Percentiles rank a stretch among this genome's conserved stretches.
Conservation (phyloP, 1,284 basidiomycete species). For the Puccinia novopanici region DNA sequence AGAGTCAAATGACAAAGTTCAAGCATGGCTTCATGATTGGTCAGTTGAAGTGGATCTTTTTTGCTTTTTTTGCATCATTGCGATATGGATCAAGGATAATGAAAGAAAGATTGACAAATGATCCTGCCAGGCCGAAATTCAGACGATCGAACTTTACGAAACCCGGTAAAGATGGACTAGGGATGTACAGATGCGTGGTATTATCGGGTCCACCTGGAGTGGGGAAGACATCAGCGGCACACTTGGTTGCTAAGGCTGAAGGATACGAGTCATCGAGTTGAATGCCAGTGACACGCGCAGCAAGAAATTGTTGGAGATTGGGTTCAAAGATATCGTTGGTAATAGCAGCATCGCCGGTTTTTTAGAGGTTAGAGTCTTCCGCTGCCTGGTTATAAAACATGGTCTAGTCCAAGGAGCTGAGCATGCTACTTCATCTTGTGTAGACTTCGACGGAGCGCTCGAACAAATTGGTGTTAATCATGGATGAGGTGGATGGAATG, state of each 20-base stretch:
- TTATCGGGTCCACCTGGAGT: slow-evolving; percentile 94
- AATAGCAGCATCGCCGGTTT: slow-evolving; percentile 51
- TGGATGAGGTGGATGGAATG: slow-evolving; percentile 99
- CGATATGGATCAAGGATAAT: background rate
- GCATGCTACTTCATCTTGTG: background rate
- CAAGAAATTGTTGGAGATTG: slow-evolving; percentile 91
- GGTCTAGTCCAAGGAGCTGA: background rate
- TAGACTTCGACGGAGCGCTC: slow-evolving; percentile 59
- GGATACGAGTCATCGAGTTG: slow-evolving; percentile 89
- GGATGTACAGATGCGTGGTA: slow-evolving; percentile 80
- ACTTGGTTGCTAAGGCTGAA: slow-evolving; percentile 81
- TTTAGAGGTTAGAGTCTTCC: slow-evolving; percentile 20
- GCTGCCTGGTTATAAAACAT: too few relatives aligned
- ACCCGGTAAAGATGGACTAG: slow-evolving; percentile 86
- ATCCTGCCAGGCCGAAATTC: slow-evolving; percentile 68
- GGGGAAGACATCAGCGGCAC: slow-evolving; percentile 95
- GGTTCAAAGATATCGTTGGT: slow-evolving; percentile 57
- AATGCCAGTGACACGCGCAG: slow-evolving; percentile 94
- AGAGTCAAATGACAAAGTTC: slow-evolving; percentile 84
- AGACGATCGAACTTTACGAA: slow-evolving; percentile 81
- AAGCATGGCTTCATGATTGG: slow-evolving; percentile 85
- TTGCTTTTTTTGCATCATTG: background rate
- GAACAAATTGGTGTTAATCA: slow-evolving; percentile 82
- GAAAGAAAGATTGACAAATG: background rate
- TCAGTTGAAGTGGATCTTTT: slow-evolving; percentile 58